Conservation (phyloP, 305 asterid species). For the Petunia hybrid region DNA sequence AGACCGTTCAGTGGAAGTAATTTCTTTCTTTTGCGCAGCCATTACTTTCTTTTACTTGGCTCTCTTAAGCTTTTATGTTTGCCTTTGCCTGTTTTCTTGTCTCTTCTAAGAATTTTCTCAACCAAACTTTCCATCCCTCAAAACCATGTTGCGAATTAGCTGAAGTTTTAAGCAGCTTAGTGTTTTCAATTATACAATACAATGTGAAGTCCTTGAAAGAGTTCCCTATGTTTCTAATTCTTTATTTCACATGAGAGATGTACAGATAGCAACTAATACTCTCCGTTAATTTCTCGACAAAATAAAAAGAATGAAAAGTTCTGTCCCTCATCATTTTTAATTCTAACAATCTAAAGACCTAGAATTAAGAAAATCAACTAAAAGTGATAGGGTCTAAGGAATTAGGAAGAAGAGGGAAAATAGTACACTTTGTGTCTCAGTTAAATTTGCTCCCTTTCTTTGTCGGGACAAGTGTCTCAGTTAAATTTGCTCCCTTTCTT, state of each 20-base stretch:
- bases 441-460: not conserved
- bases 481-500: not conserved
- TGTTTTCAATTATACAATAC: not conserved
- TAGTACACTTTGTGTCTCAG: not conserved
- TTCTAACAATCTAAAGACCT: not conserved
- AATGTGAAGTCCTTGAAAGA: not conserved
- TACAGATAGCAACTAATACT: not conserved
- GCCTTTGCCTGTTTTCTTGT: not conserved
- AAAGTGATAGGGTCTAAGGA: not conserved
- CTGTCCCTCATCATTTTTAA: not conserved
- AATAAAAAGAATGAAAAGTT: not conserved
- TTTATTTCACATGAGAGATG: not conserved
- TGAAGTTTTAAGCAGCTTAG: not conserved
- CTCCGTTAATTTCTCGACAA: not conserved
- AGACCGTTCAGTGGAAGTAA: not conserved
- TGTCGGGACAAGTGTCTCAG: not conserved
- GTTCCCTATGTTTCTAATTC: not conserved
- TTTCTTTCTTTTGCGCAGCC: not conserved
- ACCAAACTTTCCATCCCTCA: not conserved
- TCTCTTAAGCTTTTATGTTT: not conserved
- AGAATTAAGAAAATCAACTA: not conserved
- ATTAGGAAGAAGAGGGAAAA: not conserved
- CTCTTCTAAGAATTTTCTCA: not conserved
- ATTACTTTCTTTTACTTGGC: not conserved
- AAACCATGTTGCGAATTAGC: conserved; percentile 1